Percentiles rank a stretch among this genome's conserved stretches.
Evolutionary conservation across 345 rosid genomes (phyloP).

Genomic region (Aquilaria yunnanensis): DNA sequence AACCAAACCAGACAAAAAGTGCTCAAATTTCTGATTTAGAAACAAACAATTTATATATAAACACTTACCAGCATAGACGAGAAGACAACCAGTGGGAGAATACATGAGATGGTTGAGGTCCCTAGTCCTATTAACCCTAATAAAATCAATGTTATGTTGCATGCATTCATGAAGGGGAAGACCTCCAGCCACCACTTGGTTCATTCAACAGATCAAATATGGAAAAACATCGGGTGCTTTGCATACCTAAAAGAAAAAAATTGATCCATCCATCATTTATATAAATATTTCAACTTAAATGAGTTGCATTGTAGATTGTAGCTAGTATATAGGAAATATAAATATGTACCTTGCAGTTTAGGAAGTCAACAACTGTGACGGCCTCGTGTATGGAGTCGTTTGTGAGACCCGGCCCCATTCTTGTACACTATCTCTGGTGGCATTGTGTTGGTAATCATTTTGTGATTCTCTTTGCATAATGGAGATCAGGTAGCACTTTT

Average conservation of each 20-base stretch:
- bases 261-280: slow-evolving; percentile 1
- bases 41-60: no score
- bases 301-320: no score
- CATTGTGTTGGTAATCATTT: slow-evolving; percentile 50
- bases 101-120: no score
- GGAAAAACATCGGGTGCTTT: slow-evolving; percentile 32
- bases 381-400: slow-evolving; percentile 38
- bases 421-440: slow-evolving; percentile 49
- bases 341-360: slow-evolving; percentile 21
- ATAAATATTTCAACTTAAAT: no score
- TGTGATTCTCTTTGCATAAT: slow-evolving; percentile 60
- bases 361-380: slow-evolving; percentile 42
- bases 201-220: slow-evolving; percentile 48
- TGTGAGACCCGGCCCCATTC: slow-evolving; percentile 41
- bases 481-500: slow-evolving; percentile 45
- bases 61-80: slow-evolving; percentile 34
- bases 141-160: no score
- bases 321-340: no score
- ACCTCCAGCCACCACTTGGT: slow-evolving; percentile 13
- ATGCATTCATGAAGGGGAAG: no score
- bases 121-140: no score
- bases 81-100: slow-evolving; percentile 38
- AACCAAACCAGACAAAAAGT: no score
- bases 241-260: slow-evolving; percentile 30
- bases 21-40: no score